A percentile compares a stretch with the other conserved stretches of the same genome.
These are phyloP conservation scores for Pulveroboletus sp. DNA, from an alignment of 768 basidiomycete species.

Conservation along the genomic window DNA sequence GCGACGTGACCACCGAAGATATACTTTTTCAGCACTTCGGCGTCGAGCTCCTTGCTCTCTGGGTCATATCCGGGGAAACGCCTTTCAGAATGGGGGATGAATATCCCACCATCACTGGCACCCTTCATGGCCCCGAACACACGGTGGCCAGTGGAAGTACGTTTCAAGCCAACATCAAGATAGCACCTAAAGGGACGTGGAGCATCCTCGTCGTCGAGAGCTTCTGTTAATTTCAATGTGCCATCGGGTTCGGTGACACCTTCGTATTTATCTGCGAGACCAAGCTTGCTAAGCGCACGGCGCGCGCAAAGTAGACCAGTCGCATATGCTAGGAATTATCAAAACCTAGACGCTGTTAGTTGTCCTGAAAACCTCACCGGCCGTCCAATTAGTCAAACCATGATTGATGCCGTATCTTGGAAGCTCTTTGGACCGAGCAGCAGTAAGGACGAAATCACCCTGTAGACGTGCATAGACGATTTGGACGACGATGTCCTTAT, in stretches of 20 bases:
- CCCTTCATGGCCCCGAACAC: conserved; percentile 99
- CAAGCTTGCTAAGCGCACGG: conserved; percentile 90
- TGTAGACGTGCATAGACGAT: conserved; percentile 96
- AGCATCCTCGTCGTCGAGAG: conserved; percentile 85
- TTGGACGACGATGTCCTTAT: conserved; percentile 92
- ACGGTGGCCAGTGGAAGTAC: conserved; percentile 95
- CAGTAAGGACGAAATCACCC: conserved; percentile 89
- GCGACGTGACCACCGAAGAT: conserved; percentile 97
- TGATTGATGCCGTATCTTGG: conserved; percentile 96
- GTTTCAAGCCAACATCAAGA: conserved; percentile 97
- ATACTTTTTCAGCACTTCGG: conserved; percentile 95
- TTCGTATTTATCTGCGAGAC: conserved; percentile 96
- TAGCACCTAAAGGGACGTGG: conserved; percentile 99
- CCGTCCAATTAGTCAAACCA: conserved; percentile 98
- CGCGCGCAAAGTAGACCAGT: conserved; percentile 94
- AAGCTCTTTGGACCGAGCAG: conserved; percentile 88
- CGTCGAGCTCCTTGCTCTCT: conserved; percentile 88
- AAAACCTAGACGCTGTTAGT: not conserved
- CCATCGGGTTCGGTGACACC: conserved; percentile 92
- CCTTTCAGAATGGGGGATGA: conserved; percentile 95
- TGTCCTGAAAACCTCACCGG: conserved; percentile 49
- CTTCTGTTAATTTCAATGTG: conserved; percentile 74
- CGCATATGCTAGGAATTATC: conserved; percentile 68
- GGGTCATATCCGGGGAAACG: conserved; percentile 98
- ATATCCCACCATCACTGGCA: conserved; percentile 95